Base-by-base conservation (phyloP, 169 alveolate species). In the Plasmodium falciparum region DNA sequence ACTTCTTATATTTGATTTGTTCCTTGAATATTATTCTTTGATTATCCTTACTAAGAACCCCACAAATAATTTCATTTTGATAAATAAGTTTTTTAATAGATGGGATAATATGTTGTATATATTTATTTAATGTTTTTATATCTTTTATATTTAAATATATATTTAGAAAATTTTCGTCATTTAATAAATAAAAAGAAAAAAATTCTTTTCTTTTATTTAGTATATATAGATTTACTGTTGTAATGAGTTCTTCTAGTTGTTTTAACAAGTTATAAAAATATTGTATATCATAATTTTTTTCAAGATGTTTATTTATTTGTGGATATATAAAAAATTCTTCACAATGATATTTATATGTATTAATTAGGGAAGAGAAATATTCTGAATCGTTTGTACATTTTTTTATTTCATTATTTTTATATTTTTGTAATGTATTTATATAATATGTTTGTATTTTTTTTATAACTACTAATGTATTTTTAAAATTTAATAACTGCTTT, bases 311-410 rank as follows among this genome's bases (percentile, higher is more conserved):
- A 33, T 24, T 78, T n/a, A 78, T 15, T 20, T 78, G 89, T 3
- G 89, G 89, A 24, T 78, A 78, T 5, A 78, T 65, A 20, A 65
- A 78, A 50, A 78, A 78, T 2, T 78, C 89, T 78, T 78, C 89
- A 6, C 89, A 78, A 26, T 52, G 24, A 17, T 78, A 20, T 43
- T 78, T 78, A 61, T 78, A 78, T 15, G 29, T 78, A 11, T 24
- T 58, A 47, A 78, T 70, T 1, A 50, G 15, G 0, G 24, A 6
- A 13, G 65, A 56, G n/a, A 33, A 26, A 4, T 22, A 24, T 7
- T 59, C 33, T 2, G 24, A 8, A 52, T 74, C 88, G 15, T 78
- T 78, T 33, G 43, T 13, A 52, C 26, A n/a, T 43, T 78, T 78
- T 24, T 78, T 78, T 59, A 78, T 6, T 15, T 78, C 89, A 45